A percentile compares a stretch with the other conserved stretches of the same genome.
phyloP scores from a whole-genome alignment of 306 rosid genomes.

The Gillenia trifoliata region DNA sequence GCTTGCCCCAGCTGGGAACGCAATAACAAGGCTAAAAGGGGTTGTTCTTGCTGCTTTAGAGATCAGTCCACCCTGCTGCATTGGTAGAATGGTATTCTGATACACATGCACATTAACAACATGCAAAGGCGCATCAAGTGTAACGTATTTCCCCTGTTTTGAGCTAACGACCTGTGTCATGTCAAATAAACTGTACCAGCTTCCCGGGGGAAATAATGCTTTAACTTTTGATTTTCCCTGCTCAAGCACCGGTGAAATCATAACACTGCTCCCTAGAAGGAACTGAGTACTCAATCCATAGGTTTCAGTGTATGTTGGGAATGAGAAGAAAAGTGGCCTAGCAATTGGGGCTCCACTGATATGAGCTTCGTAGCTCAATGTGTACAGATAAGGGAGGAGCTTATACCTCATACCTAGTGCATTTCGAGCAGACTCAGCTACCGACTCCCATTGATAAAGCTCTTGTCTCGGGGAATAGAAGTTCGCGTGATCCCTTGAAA shows the following conservation, averaged over 20 bases:
- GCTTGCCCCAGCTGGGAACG: constrained; percentile 66
- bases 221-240: constrained; percentile 62
- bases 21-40: constrained; percentile 61
- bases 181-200: constrained; percentile 85
- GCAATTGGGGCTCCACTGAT: constrained; percentile 86
- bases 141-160: constrained; percentile 45
- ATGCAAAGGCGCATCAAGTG: constrained; percentile 80
- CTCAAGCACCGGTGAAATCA: constrained; percentile 86
- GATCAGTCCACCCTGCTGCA: constrained; percentile 83
- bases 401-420: constrained; percentile 84
- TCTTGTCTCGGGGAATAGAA: constrained; percentile 91
- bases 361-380: constrained; percentile 89
- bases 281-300: constrained; percentile 84
- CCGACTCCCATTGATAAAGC: constrained; percentile 94
- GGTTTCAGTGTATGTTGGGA: constrained; percentile 57
- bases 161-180: constrained; percentile 50
- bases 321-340: constrained; percentile 90
- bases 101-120: constrained; percentile 84
- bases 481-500: constrained; percentile 95
- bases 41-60: constrained; percentile 82
- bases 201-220: constrained; percentile 88
- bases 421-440: constrained; percentile 79
- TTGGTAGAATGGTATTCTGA: constrained; percentile 79
- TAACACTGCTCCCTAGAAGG: constrained; percentile 71
- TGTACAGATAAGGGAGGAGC: constrained; percentile 87